These are phyloP conservation scores for Pezizomycotina sp. DNA, from an alignment of 2,329 filamentous ascomycete genomes.

Conservation along the genomic window DNA sequence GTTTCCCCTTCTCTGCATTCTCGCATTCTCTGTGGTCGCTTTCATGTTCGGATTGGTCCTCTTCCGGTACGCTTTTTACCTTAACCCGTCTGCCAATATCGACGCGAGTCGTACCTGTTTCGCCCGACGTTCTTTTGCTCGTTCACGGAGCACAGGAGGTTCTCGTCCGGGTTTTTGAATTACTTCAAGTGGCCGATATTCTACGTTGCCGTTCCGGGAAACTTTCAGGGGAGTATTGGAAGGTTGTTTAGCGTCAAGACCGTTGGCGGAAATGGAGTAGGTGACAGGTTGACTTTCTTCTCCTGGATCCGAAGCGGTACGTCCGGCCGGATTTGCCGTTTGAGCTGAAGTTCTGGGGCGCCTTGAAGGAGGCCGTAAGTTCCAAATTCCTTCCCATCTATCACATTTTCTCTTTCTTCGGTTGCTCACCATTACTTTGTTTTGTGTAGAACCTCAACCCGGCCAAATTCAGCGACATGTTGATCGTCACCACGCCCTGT, in stretches of 20 bases:
- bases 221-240: constrained; percentile 40
- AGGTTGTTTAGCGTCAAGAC: constrained; percentile 40
- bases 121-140: constrained; percentile 48
- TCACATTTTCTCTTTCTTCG: too few relatives aligned
- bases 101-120: too few relatives aligned
- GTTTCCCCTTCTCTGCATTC: too few relatives aligned
- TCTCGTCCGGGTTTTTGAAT: constrained; percentile 51
- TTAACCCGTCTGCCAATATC: too few relatives aligned
- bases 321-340: constrained; percentile 42
- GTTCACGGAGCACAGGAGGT: constrained; percentile 45
- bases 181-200: constrained; percentile 56
- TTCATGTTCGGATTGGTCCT: too few relatives aligned
- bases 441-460: constrained; percentile 39
- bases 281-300: constrained; percentile 27
- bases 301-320: constrained; percentile 26
- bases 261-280: constrained; percentile 23
- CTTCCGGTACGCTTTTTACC: too few relatives aligned
- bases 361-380: constrained; percentile 41
- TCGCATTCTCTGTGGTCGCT: too few relatives aligned
- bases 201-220: constrained; percentile 48
- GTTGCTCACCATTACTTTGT: not conserved
- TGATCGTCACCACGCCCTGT: constrained; percentile 52
- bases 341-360: constrained; percentile 44
- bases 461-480: constrained; percentile 46
- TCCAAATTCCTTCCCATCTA: constrained; percentile 10